Conservation (phyloP, 2,329 filamentous ascomycete species). For the Colletotrichum lupini region DNA sequence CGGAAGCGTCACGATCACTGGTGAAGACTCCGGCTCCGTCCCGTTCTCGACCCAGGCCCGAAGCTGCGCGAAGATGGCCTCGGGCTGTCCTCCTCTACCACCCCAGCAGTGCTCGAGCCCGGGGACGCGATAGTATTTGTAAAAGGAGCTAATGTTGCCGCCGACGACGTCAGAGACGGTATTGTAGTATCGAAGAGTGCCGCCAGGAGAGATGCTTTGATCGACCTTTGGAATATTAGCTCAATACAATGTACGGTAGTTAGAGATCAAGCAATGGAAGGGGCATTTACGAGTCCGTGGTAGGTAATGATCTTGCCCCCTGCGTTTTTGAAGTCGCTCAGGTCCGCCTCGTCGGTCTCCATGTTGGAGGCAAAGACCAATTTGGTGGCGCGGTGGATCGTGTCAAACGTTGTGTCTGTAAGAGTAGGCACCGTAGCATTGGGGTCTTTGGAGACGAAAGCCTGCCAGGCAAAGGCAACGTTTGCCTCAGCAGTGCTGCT, state of each 20-base stretch:
- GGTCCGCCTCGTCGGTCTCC: conserved; percentile 17
- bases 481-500: not conserved
- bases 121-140: conserved; percentile 44
- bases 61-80: conserved; percentile 39
- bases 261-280: not conserved
- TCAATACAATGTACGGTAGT: no score
- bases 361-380: not conserved
- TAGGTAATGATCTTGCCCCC: conserved; percentile 51
- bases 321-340: conserved; percentile 49
- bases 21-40: conserved; percentile 35
- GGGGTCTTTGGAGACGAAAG: not conserved
- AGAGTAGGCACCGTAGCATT: not conserved
- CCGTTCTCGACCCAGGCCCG: conserved; percentile 46
- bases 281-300: conserved; percentile 47
- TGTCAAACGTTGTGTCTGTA: not conserved
- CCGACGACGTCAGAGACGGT: conserved; percentile 38
- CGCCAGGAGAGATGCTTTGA: conserved; percentile 27
- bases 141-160: conserved; percentile 37
- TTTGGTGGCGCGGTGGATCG: not conserved
- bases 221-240: conserved; percentile 33
- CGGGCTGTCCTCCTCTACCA: conserved; percentile 41
- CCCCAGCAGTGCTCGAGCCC: conserved; percentile 46
- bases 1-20: no score
- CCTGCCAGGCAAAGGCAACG: not conserved
- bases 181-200: conserved; percentile 42